A percentile compares a stretch with the other conserved stretches of the same genome.
These are phyloP conservation scores for Sporothrix pallida DNA, from an alignment of 2,329 filamentous ascomycete genomes.

Conservation along the genomic window DNA sequence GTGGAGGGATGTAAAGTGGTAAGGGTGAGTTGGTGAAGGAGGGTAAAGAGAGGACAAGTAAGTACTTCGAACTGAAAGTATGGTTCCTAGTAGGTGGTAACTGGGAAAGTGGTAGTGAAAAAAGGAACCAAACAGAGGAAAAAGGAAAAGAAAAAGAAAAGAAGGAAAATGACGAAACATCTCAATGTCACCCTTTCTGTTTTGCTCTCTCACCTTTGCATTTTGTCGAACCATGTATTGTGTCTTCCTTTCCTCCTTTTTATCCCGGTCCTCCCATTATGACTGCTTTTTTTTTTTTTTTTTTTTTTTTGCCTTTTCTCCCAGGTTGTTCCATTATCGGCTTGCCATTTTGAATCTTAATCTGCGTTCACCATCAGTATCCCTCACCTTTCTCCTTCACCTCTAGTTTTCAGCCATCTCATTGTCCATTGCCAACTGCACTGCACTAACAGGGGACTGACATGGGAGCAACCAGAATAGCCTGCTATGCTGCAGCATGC, in stretches of 20 bases:
- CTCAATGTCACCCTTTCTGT: not conserved
- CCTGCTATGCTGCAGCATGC: not conserved
- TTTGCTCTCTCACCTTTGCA: not conserved
- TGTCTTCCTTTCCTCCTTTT: not conserved
- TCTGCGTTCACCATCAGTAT: not conserved
- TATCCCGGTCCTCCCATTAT: not conserved
- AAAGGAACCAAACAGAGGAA: slow-evolving; percentile 18
- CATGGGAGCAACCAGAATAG: slow-evolving; percentile 28
- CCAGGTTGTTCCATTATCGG: not conserved
- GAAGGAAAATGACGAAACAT: not conserved
- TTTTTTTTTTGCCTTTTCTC: not conserved
- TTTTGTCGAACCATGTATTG: not conserved
- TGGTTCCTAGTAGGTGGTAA: not conserved
- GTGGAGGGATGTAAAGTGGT: slow-evolving; percentile 6
- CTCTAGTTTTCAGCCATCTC: slow-evolving; percentile 21
- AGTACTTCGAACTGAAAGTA: not conserved
- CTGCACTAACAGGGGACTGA: slow-evolving; percentile 26
- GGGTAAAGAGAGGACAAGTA: not conserved
- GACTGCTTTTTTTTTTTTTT: not conserved
- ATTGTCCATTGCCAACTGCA: not conserved
- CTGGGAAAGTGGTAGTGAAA: not conserved
- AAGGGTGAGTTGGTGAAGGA: not conserved
- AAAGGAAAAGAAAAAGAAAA: slow-evolving; percentile 2
- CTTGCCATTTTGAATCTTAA: not conserved
- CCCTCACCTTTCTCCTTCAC: not conserved